Base-by-base conservation (phyloP, 2,329 filamentous ascomycete species). In the Drechslerella dactyloides region DNA sequence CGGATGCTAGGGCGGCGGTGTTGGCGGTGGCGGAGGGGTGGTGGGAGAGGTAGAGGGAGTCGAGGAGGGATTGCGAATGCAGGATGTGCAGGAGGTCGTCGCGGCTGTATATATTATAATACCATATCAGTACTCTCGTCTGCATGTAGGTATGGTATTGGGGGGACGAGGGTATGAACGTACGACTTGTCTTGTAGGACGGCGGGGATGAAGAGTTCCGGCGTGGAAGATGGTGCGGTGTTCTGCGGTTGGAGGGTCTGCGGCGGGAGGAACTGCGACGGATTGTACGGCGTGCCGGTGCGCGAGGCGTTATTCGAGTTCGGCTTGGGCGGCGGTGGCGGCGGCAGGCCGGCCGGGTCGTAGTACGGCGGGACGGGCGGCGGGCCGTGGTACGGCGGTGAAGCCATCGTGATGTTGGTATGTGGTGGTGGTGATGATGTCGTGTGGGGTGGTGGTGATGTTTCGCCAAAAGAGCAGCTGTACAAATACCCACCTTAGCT, bases 111-210 rank as follows among this genome's bases (percentile, higher is more conserved):
- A 30, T 53, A 44, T 19, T 21, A 66, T 62, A 72, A 8, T 33
- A n/a, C n/a, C n/a, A n/a, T n/a, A n/a, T n/a, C n/a, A n/a, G n/a
- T n/a, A n/a, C n/a, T n/a, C n/a, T n/a, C n/a, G n/a, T n/a, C n/a
- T n/a, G n/a, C n/a, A n/a, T n/a, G n/a, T n/a, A n/a, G n/a, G n/a
- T n/a, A 33, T 33, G 8, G 27, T 33, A 33, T 33, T 3, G 27
- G 3, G 13, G 48, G 51, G 61, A 23, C 75, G 70, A n/a, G n/a
- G n/a, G n/a, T n/a, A n/a, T n/a, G n/a, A n/a, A 81, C 86, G 74
- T 82, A 96, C 91, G 90, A 88, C 82, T 94, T 96, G 77, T 94
- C 90, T 77, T 90, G 85, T 1, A 97, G 81, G 11, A 87, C 56
- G 33, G 51, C 35, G 1, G 74, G 76, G 27, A 74, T 60, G 61